Conservation (phyloP, 1,284 basidiomycete genomes). For the Taiwanofungus camphoratus region DNA sequence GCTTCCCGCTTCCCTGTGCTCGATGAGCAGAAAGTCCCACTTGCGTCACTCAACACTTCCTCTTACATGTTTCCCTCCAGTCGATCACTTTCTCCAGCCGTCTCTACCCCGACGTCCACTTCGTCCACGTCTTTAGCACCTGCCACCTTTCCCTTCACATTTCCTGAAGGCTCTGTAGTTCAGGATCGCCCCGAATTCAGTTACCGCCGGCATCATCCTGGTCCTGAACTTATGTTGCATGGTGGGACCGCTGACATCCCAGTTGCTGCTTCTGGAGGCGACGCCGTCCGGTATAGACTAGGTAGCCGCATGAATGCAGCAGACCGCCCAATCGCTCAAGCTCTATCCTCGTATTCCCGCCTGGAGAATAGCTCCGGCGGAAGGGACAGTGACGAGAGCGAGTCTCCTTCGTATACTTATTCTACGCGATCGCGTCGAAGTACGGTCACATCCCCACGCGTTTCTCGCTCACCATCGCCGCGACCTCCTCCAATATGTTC, state of each 20-base stretch:
- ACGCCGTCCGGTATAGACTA: slow-evolving; percentile 57
- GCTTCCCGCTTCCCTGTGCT: slow-evolving; percentile 46
- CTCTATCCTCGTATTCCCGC: slow-evolving; percentile 43
- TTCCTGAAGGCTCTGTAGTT: slow-evolving; percentile 41
- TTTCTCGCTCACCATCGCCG: slow-evolving; percentile 70
- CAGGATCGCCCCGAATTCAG: slow-evolving; percentile 60
- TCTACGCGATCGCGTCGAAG: slow-evolving; percentile 23
- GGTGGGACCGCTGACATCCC: slow-evolving; percentile 69
- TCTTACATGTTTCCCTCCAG: slow-evolving; percentile 63
- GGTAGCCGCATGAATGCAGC: slow-evolving; percentile 41
- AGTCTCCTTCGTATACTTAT: slow-evolving; percentile 38
- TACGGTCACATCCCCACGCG: slow-evolving; percentile 30
- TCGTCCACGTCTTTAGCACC: slow-evolving; percentile 52
- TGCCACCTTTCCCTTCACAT: slow-evolving; percentile 59
- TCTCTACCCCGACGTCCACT: slow-evolving; percentile 60
- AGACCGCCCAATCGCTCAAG: slow-evolving; percentile 46
- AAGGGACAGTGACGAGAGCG: slow-evolving; percentile 51
- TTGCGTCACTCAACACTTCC: slow-evolving; percentile 44
- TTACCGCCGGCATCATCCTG: slow-evolving; percentile 52
- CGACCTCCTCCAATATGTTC: slow-evolving; percentile 59
- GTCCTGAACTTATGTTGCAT: slow-evolving; percentile 59
- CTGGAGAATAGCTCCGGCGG: slow-evolving; percentile 47
- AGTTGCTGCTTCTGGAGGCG: slow-evolving; percentile 40
- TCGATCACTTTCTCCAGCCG: slow-evolving; percentile 66
- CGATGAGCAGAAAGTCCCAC: slow-evolving; percentile 56